These are phyloP conservation scores for Punctularia strigosozonata DNA, from an alignment of 768 basidiomycete genomes.

Conservation along the genomic window DNA sequence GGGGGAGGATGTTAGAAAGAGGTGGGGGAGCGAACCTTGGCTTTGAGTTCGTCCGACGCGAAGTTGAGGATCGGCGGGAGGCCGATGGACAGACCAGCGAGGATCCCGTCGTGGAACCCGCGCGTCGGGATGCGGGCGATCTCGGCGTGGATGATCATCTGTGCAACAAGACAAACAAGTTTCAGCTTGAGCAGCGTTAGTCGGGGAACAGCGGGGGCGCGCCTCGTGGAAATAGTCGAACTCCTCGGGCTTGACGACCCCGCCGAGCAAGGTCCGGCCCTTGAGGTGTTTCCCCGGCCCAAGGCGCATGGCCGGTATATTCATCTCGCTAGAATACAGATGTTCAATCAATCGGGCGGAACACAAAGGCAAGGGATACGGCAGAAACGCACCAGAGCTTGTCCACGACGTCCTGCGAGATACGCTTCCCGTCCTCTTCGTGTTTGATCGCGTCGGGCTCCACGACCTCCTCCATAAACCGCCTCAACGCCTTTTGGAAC, in stretches of 20 bases:
- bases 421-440: constrained; percentile 81
- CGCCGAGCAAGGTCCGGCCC: constrained; percentile 66
- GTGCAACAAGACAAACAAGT: constrained; percentile 2
- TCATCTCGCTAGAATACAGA: constrained; percentile 41
- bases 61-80: constrained; percentile 85
- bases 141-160: constrained; percentile 77
- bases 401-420: constrained; percentile 76
- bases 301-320: constrained; percentile 81
- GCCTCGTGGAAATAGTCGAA: constrained; percentile 95
- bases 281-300: constrained; percentile 85
- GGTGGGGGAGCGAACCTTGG: no score
- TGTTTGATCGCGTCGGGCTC: constrained; percentile 61
- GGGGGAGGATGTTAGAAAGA: no score
- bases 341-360: neutral
- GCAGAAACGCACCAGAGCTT: constrained; percentile 55
- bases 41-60: constrained; percentile 61
- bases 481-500: constrained; percentile 68
- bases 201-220: constrained; percentile 1
- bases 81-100: constrained; percentile 77
- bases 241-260: constrained; percentile 66
- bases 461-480: constrained; percentile 68
- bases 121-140: constrained; percentile 74
- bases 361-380: neutral
- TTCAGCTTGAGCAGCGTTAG: neutral
- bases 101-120: constrained; percentile 79